Evolutionary conservation across 352 stramenopile genomes (phyloP), one percentile per base, ranked within the genome.

Genomic region (Phytophthora hybrid): DNA sequence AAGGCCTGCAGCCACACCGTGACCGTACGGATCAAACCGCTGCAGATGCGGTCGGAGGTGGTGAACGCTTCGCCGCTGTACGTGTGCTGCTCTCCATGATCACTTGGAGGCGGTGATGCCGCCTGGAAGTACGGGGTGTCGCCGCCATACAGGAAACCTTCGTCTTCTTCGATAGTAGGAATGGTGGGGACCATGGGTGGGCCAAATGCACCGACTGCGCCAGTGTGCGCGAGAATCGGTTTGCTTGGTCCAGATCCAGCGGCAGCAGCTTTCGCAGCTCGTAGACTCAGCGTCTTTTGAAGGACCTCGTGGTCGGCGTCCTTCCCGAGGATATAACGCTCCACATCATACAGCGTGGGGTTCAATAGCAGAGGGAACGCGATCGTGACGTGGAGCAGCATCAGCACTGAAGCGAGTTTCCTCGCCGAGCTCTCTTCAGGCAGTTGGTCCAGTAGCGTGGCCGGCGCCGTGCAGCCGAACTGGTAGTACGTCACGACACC

Each of bases 401-500:
- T 92, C 49, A 84, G 53, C 0, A 47, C 67, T 0, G 79, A 80
- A 0, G 87, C 83, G 0, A 80, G 9, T 31, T 82, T 81, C 56
- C 82, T 75, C 52, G 75, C 78, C 0, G 14, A 31, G 23, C 67
- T 79, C 1, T 71, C 73, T 11, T 66, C n/a, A 0, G 86, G 86
- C 9, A 92, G 70, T 69, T 90, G 71, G 16, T 90, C 83, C 14
- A 93, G 65, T 7, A 93, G 44, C 2, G 84, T 93, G 3, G 73
- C 67, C n/a, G 82, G 79, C 2, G 83, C 85, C 0, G 83, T 92
- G 73, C 87, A 92, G 4, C 85, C 87, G 46, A 87, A 92, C 46
- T 92, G 85, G 52, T 88, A 90, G 77, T 92, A 92, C 21, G 85
- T 91, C 26, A 80, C 62, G 52, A 90, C 80, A 2, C 87, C 85